Evolutionary conservation across 805 yeast genomes (phyloP), one percentile per base, ranked within the genome.

Genomic region (Zygoascus biomembranicola): DNA sequence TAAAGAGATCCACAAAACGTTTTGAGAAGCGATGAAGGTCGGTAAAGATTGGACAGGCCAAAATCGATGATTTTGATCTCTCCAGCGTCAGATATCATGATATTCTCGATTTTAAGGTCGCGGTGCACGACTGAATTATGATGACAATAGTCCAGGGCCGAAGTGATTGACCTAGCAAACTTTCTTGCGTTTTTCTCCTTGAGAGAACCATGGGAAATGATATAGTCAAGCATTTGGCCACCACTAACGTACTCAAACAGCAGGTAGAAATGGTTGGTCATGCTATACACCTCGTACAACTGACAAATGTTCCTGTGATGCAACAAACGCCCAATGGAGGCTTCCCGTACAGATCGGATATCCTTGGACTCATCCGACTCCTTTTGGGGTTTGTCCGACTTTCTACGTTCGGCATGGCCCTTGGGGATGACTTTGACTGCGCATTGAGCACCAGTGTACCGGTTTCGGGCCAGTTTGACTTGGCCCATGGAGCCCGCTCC

Each of bases 401-500:
- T 82, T 26, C 76, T 70, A 53, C 78, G 80, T 44, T 70, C 73
- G 1, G 88, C 81, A 2, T 88, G 85, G 6, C 97, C 97, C 61
- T 95, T 75, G 26, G 96, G 95, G 41, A 92, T 94, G 52, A 92
- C 90, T 67, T 92, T 92, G 28, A 92, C 90, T 0, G 97, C 92
- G 13, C 88, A 77, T 61, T 87, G 90, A 56, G 79, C 80, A 47
- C 67, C 66, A 1, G 97, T 88, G 37, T 81, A 69, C 59, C 86
- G 80, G 71, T 90, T 96, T 63, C 81, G 84, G 1, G 98, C 98
- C 42, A 94, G 75, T 71, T 94, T 94, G 49, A 94, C 99, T 68
- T 92, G 95, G 55, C 99, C 99, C 99, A 94, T 94, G 0, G 97
- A 89, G 2, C 99, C 99, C 1, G 98, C 96, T 44, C 99, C 99